A percentile compares a stretch with the other conserved stretches of the same genome.
Conservation (phyloP, 768 basidiomycete genomes). For the Boletus vinaceobasis region DNA sequence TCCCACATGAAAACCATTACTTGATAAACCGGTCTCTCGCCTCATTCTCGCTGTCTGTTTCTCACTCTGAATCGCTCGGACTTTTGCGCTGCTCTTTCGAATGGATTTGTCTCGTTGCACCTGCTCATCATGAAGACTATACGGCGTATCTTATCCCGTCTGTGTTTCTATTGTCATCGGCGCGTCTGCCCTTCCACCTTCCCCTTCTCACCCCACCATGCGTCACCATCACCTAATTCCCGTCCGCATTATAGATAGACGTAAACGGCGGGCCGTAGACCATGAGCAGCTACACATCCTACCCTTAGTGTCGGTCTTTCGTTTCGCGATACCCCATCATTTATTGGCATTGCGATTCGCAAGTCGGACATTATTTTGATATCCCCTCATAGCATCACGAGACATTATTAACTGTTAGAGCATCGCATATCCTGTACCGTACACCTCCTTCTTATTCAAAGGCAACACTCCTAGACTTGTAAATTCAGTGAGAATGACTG, state of each 20-base stretch:
- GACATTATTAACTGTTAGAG: slow-evolving; percentile 61
- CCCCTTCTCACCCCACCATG: slow-evolving; percentile 10
- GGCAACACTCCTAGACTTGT: slow-evolving; percentile 13
- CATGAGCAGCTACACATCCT: slow-evolving; percentile 44
- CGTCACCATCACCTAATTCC: slow-evolving; percentile 28
- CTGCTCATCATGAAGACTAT: slow-evolving; percentile 45
- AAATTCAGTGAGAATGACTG: not conserved
- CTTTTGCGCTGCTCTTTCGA: slow-evolving; percentile 63
- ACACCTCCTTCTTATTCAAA: slow-evolving; percentile 32
- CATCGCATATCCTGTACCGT: slow-evolving; percentile 57
- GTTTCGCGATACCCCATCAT: slow-evolving; percentile 52
- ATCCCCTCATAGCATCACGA: slow-evolving; percentile 47
- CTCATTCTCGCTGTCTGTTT: slow-evolving; percentile 24
- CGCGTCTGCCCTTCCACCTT: slow-evolving; percentile 24
- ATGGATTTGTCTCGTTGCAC: slow-evolving; percentile 54
- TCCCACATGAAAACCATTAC: slow-evolving; percentile 24
- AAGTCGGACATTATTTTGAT: slow-evolving; percentile 44
- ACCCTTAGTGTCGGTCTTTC: slow-evolving; percentile 42
- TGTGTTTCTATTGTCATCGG: slow-evolving; percentile 37
- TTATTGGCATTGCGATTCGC: slow-evolving; percentile 45
- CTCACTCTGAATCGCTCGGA: slow-evolving; percentile 36
- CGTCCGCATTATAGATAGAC: slow-evolving; percentile 40
- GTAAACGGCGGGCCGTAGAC: slow-evolving; percentile 41
- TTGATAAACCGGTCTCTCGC: slow-evolving; percentile 15
- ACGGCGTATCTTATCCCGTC: slow-evolving; percentile 41